These are phyloP conservation scores for Phaeosphaeriaceae sp. DNA, from an alignment of 2,329 filamentous ascomycete species.

Conservation along the genomic window DNA sequence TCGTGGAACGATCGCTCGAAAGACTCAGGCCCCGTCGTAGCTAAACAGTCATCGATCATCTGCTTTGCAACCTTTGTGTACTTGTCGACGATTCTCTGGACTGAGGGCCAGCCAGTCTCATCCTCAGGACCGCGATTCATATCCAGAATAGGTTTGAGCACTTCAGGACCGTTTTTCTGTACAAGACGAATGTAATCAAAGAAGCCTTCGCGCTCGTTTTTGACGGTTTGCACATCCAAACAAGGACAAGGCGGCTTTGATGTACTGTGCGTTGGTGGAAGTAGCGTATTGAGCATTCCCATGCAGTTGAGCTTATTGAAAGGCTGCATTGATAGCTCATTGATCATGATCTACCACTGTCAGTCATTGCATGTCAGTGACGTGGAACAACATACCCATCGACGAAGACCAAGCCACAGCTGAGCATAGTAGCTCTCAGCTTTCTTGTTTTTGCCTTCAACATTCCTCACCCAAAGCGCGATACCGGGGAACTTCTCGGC, in stretches of 20 bases:
- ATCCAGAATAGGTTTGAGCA: conserved; percentile 61
- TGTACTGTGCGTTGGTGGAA: conserved; percentile 60
- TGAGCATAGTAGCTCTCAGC: conserved; percentile 60
- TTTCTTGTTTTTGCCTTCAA: conserved; percentile 53
- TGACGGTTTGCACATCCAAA: conserved; percentile 60
- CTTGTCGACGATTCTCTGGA: conserved; percentile 59
- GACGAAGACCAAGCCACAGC: conserved; percentile 66
- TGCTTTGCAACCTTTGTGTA: conserved; percentile 66
- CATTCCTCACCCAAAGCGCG: conserved; percentile 61
- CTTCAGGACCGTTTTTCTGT: conserved; percentile 61
- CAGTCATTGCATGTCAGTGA: conserved; percentile 7
- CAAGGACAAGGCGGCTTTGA: conserved; percentile 56
- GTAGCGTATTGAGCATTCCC: conserved; percentile 72
- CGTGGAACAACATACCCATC: conserved; percentile 62
- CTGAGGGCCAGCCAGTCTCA: conserved; percentile 62
- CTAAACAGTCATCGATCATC: conserved; percentile 66
- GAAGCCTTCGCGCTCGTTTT: conserved; percentile 65
- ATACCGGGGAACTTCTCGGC: conserved; percentile 61
- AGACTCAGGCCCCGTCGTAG: conserved; percentile 50
- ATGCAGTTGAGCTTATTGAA: conserved; percentile 72
- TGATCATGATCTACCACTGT: conserved; percentile 63
- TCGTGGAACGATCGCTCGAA: conserved; percentile 39
- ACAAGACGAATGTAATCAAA: conserved; percentile 68
- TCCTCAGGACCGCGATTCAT: conserved; percentile 61
- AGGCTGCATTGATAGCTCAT: conserved; percentile 67